Evolutionary conservation across 108 stramenopile species (phyloP).

Genomic region (Cyclotella cryptica): DNA sequence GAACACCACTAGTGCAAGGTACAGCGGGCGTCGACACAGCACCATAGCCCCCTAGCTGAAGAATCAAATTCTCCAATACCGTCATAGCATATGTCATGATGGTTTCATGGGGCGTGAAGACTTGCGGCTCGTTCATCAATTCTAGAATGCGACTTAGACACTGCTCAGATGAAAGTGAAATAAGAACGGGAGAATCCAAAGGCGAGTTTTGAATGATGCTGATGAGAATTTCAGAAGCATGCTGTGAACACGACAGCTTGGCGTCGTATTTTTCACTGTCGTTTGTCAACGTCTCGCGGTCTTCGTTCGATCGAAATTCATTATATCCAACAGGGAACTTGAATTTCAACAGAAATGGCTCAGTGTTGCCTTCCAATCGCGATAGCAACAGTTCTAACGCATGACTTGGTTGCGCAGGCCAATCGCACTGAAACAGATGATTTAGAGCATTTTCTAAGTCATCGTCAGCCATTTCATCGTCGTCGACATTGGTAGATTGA

Average conservation of each 20-base stretch:
- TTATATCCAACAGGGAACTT: constrained; percentile 48
- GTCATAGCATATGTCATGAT: constrained; percentile 80
- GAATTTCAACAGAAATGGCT: constrained; percentile 45
- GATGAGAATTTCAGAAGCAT: constrained; percentile 86
- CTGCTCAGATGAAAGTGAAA: constrained; percentile 64
- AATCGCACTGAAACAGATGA: constrained; percentile 67
- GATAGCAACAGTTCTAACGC: constrained; percentile 69
- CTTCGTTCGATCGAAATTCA: not conserved
- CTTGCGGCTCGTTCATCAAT: constrained; percentile 14
- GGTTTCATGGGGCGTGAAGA: constrained; percentile 72
- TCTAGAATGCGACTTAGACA: constrained; percentile 61
- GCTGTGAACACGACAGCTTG: constrained; percentile 52
- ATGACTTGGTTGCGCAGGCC: constrained; percentile 60
- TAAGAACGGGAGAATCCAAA: constrained; percentile 67
- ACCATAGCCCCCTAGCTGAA: constrained; percentile 91
- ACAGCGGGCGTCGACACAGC: constrained; percentile 52
- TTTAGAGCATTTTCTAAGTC: constrained; percentile 58
- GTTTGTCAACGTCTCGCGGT: not conserved
- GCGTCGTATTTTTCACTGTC: constrained; percentile 15
- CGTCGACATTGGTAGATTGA: constrained; percentile 32
- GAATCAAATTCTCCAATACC: constrained; percentile 83
- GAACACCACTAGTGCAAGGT: not conserved
- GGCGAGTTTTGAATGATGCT: constrained; percentile 88
- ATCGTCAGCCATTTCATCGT: constrained; percentile 51
- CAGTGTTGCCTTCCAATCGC: constrained; percentile 51